A percentile compares a stretch with the other conserved stretches of the same genome.
Conservation (phyloP, 495 filamentous ascomycete species). For the Neurospora tetraspora region DNA sequence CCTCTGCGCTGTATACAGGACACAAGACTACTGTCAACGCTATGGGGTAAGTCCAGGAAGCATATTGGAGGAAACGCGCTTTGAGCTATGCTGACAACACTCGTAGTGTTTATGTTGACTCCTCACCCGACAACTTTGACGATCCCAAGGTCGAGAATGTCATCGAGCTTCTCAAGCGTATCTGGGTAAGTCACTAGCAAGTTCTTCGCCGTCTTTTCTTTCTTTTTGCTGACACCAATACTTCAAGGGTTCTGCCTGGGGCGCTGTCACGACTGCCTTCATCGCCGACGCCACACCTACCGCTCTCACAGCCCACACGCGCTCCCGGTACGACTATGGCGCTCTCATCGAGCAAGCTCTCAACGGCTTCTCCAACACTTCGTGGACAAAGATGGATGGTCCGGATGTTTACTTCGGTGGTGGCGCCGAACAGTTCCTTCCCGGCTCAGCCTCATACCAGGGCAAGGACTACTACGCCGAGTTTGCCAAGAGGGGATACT, state of each 20-base stretch:
- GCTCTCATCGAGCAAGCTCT: constrained; percentile 52
- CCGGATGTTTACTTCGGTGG: constrained; percentile 66
- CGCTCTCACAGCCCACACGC: constrained; percentile 55
- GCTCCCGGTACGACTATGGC: constrained; percentile 50
- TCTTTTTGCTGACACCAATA: background rate
- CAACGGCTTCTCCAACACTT: constrained; percentile 50
- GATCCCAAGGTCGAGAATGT: constrained; percentile 75
- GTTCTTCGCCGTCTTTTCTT: background rate
- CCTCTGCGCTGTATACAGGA: constrained; percentile 61
- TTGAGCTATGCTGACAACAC: background rate
- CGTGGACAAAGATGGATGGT: constrained; percentile 56
- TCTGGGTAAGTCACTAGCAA: constrained; percentile 35
- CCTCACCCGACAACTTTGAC: constrained; percentile 52
- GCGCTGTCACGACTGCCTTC: constrained; percentile 54
- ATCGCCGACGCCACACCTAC: constrained; percentile 66
- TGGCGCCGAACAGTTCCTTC: constrained; percentile 62
- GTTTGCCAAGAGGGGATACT: constrained; percentile 56
- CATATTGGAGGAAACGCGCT: background rate
- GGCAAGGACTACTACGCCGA: constrained; percentile 57
- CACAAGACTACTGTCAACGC: constrained; percentile 69
- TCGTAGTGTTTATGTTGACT: constrained; percentile 54
- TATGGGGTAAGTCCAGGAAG: constrained; percentile 35
- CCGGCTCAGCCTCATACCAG: constrained; percentile 40
- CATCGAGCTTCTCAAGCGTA: constrained; percentile 56
- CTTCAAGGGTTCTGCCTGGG: constrained; percentile 33